Percentiles rank a stretch among this genome's conserved stretches.
phyloP scores from a whole-genome alignment of 108 stramenopile genomes.

The Parmales sp. region DNA sequence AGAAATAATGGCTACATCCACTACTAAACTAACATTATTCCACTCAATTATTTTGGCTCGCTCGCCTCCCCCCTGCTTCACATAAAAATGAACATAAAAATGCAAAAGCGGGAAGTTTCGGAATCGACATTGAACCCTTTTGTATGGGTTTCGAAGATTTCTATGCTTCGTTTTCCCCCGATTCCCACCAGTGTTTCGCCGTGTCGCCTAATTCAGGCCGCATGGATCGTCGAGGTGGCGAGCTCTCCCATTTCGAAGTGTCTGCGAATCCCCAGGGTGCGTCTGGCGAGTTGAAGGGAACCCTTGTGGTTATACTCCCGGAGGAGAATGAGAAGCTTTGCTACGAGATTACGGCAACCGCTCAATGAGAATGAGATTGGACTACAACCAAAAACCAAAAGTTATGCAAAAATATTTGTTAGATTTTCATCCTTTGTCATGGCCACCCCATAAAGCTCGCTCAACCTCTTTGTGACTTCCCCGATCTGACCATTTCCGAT shows the following conservation, averaged over 20 bases:
- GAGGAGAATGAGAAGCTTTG: conserved; percentile 71
- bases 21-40: too few relatives aligned
- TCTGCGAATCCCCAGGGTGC: conserved; percentile 48
- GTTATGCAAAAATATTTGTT: too few relatives aligned
- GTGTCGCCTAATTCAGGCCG: conserved; percentile 54
- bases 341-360: conserved; percentile 54
- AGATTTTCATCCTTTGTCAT: too few relatives aligned
- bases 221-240: conserved; percentile 72
- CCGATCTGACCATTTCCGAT: conserved; percentile 7
- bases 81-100: not conserved
- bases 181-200: conserved; percentile 62
- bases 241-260: conserved; percentile 46
- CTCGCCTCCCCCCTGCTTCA: too few relatives aligned
- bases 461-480: not conserved
- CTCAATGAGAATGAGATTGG: conserved; percentile 28
- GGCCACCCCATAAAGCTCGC: too few relatives aligned
- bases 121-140: conserved; percentile 44
- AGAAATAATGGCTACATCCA: too few relatives aligned
- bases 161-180: conserved; percentile 52
- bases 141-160: conserved; percentile 82
- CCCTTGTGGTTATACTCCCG: conserved; percentile 67
- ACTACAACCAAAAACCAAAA: too few relatives aligned
- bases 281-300: conserved; percentile 48
- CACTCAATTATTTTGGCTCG: too few relatives aligned
- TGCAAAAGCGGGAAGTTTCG: conserved; percentile 19